Evolutionary conservation across 352 stramenopile genomes (phyloP).

Genomic region (Phytophthora citrophthora): DNA sequence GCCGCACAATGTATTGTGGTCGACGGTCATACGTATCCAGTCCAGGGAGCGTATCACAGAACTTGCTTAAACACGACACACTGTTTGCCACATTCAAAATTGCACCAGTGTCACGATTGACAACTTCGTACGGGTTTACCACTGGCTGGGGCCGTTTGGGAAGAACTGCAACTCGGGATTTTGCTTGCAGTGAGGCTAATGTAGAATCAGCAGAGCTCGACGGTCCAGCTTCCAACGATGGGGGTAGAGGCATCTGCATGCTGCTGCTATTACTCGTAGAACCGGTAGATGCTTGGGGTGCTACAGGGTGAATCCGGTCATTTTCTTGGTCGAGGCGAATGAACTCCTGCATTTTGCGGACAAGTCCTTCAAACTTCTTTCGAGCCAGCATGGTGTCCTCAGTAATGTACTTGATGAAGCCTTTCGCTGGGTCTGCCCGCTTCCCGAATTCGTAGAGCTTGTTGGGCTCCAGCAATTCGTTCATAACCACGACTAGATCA

Average conservation of each 20-base stretch:
- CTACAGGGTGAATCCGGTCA: not conserved
- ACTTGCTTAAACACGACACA: constrained; percentile 68
- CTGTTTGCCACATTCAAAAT: constrained; percentile 74
- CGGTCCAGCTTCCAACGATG: constrained; percentile 11
- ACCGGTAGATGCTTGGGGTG: constrained; percentile 3
- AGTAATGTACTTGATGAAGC: constrained; percentile 79
- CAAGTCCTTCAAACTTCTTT: constrained; percentile 70
- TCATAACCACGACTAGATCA: constrained; percentile 79
- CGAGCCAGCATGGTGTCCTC: constrained; percentile 37
- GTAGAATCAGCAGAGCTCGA: constrained; percentile 8
- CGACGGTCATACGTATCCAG: constrained; percentile 85
- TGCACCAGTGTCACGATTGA: constrained; percentile 71
- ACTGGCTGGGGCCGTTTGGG: constrained; percentile 24
- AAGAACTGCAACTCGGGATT: constrained; percentile 9
- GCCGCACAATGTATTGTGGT: constrained; percentile 77
- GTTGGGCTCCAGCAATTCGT: constrained; percentile 72
- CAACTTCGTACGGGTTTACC: constrained; percentile 51
- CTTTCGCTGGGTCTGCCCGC: constrained; percentile 43
- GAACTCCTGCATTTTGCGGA: constrained; percentile 68
- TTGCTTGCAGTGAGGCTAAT: constrained; percentile 25
- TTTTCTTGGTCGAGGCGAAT: constrained; percentile 56
- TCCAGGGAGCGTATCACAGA: constrained; percentile 83
- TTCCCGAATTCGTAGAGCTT: constrained; percentile 79
- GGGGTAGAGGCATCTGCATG: constrained; percentile 17
- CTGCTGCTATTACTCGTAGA: constrained; percentile 2